Evolutionary conservation across 169 alveolate species (phyloP), one percentile per base, ranked within the genome.

Genomic region (Plasmodium vivax): DNA sequence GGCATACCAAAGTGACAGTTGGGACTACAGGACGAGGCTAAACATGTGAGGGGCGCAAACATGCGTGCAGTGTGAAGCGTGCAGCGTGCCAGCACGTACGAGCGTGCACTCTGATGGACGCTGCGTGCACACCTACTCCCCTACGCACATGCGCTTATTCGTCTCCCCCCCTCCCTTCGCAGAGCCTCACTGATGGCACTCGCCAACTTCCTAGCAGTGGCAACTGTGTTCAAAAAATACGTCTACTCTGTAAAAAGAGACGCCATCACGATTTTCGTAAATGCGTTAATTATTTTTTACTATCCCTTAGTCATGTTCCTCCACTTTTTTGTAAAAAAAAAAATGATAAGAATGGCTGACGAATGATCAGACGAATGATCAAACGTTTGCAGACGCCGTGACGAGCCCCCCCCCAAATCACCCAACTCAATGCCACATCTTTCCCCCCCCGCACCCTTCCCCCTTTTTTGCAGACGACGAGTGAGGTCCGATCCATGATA

Each of bases 281-380:
- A 47, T 73, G 74, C 41, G 27, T 1, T 7, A 16, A 85, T 51
- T 74, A 6, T 74, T 3, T 30, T 72, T 45, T 85, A 85, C 54
- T 85, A 73, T 16, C 73, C 62, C 36, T 8, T 85, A 3, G 12
- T 72, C 38, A 6, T 73, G 9, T 85, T 45, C 62, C 16, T 71
- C 10, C 34, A 73, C 30, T 85, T 73, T 73, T 85, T 73, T 43
- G 93, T 85, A 85, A 85, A 38, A 58, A 51, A 71, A 41, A 84
- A 7, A 84, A 54, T 19, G 72, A 54, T 14, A 54, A 12, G 43
- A 83, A 51, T 58, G 38, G 56, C n/a, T 56, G 30, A 43, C 19
- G 7, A 32, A 83, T 83, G 43, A 75, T 34, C 10, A 23, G 34
- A 27, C 23, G 45, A 75, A 75, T 80, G 62, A 51, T 51, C 12